phyloP scores from a whole-genome alignment of 2,329 filamentous ascomycete species.

The Penicillium sp. region DNA sequence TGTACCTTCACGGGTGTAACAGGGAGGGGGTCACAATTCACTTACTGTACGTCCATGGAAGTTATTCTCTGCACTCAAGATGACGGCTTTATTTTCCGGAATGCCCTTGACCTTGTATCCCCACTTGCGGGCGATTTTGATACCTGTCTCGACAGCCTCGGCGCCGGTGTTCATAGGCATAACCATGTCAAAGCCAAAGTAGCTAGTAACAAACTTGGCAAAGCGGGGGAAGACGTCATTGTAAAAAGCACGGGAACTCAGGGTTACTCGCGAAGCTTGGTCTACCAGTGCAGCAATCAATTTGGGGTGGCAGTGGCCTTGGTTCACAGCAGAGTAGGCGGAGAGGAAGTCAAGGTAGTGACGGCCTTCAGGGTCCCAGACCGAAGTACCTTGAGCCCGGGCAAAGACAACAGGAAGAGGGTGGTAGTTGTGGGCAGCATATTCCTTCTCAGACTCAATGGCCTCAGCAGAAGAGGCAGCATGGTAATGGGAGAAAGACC shows the following conservation, averaged over 20 bases:
- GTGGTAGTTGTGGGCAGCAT: conserved; percentile 98
- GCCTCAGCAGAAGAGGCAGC: conserved; percentile 74
- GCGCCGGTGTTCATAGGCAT: conserved; percentile 98
- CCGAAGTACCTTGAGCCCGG: conserved; percentile 76
- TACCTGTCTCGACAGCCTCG: conserved; percentile 90
- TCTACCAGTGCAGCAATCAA: conserved; percentile 86
- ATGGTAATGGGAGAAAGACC: conserved; percentile 58
- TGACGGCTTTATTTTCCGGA: conserved; percentile 75
- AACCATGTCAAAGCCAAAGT: conserved; percentile 97
- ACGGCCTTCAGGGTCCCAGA: conserved; percentile 95
- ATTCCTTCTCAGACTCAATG: conserved; percentile 77
- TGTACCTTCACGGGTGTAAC: neutral
- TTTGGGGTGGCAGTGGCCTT: conserved; percentile 96
- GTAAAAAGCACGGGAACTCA: conserved; percentile 94
- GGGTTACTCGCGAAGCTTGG: conserved; percentile 83
- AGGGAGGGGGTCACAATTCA: conserved; percentile 19
- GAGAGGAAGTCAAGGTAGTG: conserved; percentile 98
- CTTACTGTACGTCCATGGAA: conserved; percentile 93
- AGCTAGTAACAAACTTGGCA: conserved; percentile 83
- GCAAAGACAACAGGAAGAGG: conserved; percentile 93
- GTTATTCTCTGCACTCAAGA: conserved; percentile 85
- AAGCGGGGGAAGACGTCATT: conserved; percentile 98
- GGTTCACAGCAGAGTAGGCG: conserved; percentile 96
- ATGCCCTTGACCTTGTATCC: conserved; percentile 96
- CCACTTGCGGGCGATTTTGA: conserved; percentile 97